Conservation (phyloP, 176 grass and related monocot species). For the Juncus effusus region DNA sequence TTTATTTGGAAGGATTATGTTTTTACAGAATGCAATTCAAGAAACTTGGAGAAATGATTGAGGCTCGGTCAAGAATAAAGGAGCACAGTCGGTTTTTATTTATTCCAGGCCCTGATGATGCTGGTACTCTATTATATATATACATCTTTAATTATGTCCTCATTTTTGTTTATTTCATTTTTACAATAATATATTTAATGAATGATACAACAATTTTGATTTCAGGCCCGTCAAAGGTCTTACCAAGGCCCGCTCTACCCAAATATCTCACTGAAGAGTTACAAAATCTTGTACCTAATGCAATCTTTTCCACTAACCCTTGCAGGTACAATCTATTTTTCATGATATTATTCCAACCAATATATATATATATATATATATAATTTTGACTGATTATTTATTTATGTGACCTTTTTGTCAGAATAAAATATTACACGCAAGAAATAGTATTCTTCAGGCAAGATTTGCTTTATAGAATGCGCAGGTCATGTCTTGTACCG, state of each 20-base stretch:
- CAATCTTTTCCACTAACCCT: slow-evolving; percentile 92
- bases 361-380: background rate
- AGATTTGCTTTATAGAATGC: slow-evolving; percentile 97
- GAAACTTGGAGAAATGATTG: slow-evolving; percentile 84
- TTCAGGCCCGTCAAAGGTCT: slow-evolving; percentile 78
- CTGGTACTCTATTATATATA: slow-evolving; percentile 47
- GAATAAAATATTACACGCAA: slow-evolving; percentile 94
- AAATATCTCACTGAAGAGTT: slow-evolving; percentile 91
- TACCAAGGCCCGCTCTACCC: slow-evolving; percentile 82
- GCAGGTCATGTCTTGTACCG: slow-evolving; percentile 66
- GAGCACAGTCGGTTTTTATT: slow-evolving; percentile 88
- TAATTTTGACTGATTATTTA: slow-evolving; percentile 2
- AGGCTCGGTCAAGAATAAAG: slow-evolving; percentile 62
- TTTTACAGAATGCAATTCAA: slow-evolving; percentile 76
- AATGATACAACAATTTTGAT: slow-evolving; percentile 10
- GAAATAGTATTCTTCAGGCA: slow-evolving; percentile 95
- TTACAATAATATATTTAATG: slow-evolving; percentile 15
- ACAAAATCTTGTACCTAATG: slow-evolving; percentile 79
- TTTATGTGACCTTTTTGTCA: slow-evolving; percentile 24
- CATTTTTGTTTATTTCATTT: slow-evolving; percentile 19
- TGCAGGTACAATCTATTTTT: slow-evolving; percentile 56
- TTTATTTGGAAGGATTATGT: background rate
- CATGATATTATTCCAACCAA: background rate
- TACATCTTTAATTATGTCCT: background rate
- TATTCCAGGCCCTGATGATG: slow-evolving; percentile 84